Percentiles rank a stretch among this genome's conserved stretches.
These are phyloP conservation scores for Fraxinus sp. DNA, from an alignment of 305 asterid genomes.

Conservation along the genomic window DNA sequence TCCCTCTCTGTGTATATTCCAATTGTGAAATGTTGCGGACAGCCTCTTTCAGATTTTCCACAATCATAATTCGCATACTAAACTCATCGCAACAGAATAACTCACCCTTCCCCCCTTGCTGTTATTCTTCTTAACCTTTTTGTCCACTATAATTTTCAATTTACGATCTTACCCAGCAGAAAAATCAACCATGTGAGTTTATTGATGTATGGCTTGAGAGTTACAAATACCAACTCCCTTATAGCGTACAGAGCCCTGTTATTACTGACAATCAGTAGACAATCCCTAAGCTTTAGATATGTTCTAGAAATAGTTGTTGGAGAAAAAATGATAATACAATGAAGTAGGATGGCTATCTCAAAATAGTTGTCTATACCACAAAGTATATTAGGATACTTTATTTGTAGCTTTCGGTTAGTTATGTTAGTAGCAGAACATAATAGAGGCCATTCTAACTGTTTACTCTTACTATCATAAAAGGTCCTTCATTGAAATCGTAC, in stretches of 20 bases:
- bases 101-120: neutral
- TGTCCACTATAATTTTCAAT: neutral
- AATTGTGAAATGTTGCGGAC: neutral
- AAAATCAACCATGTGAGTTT: neutral
- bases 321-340: neutral
- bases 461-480: neutral
- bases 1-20: neutral
- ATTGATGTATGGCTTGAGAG: neutral
- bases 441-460: neutral
- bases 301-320: neutral
- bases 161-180: neutral
- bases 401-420: neutral
- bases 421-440: neutral
- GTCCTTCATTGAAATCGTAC: neutral
- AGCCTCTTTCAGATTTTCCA: neutral
- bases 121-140: neutral
- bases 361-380: neutral
- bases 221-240: neutral
- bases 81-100: conserved; percentile 3
- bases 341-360: conserved; percentile 8
- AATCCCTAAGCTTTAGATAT: neutral
- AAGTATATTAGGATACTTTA: neutral
- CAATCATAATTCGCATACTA: neutral
- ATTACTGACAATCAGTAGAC: neutral
- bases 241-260: neutral